These are phyloP conservation scores for Hirschfeldia incana DNA, from an alignment of 345 rosid genomes.

Conservation along the genomic window DNA sequence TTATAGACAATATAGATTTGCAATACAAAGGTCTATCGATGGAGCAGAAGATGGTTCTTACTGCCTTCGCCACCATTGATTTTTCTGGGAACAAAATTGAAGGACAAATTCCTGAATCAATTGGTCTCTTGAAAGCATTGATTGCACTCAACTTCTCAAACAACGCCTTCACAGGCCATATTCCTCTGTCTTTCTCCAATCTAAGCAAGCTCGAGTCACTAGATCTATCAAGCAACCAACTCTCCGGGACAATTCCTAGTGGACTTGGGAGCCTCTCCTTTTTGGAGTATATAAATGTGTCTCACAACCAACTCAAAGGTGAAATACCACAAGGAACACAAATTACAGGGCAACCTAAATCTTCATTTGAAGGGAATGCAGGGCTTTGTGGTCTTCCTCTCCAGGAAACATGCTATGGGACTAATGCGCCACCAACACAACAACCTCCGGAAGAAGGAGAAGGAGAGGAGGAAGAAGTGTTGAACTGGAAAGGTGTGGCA, in stretches of 20 bases:
- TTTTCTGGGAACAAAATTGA: not conserved
- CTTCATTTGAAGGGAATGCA: not conserved
- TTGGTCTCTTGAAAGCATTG: not conserved
- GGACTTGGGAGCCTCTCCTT: not conserved
- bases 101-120: not conserved
- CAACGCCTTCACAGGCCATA: not conserved
- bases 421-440: not conserved
- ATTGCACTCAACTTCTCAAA: not conserved
- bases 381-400: not conserved
- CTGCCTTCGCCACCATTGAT: not conserved
- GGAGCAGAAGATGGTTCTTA: not conserved
- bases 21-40: not conserved
- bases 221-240: not conserved
- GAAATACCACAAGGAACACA: not conserved
- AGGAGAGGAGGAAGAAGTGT: not conserved
- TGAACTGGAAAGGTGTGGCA: not conserved
- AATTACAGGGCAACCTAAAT: not conserved
- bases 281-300: not conserved
- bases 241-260: not conserved
- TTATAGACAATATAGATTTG: not conserved
- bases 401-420: not conserved
- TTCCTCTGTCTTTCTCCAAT: not conserved
- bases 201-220: not conserved
- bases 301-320: not conserved
- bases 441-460: not conserved